These are phyloP conservation scores for Coniochaeta sp. DNA, from an alignment of 2,329 filamentous ascomycete genomes.

Conservation along the genomic window DNA sequence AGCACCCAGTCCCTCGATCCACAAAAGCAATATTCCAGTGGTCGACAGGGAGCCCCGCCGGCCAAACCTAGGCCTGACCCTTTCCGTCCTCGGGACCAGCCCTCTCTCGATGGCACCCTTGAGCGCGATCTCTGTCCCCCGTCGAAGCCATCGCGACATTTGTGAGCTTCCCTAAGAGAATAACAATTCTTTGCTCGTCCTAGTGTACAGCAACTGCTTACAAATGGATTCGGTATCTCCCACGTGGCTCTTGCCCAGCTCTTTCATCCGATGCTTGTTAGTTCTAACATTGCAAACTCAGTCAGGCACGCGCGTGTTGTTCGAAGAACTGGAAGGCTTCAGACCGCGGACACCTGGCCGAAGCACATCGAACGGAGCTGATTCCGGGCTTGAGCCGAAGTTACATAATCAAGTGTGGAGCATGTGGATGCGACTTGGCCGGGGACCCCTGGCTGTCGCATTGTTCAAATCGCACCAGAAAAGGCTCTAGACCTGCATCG, in stretches of 20 bases:
- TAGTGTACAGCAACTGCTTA: no score
- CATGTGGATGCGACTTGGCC: no score
- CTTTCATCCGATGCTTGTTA: no score
- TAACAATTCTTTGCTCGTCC: no score
- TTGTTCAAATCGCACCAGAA: not conserved
- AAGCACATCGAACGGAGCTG: not conserved
- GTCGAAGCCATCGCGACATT: not conserved
- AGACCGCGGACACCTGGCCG: no score
- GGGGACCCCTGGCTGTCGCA: not conserved
- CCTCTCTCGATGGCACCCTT: not conserved
- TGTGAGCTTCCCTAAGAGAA: no score
- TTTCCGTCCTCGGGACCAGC: not conserved
- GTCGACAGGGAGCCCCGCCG: not conserved
- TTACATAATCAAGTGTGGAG: not conserved
- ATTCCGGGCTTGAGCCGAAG: not conserved
- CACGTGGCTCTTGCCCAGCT: no score
- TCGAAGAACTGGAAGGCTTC: no score
- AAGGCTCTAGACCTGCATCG: conserved; percentile 14
- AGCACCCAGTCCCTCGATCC: no score
- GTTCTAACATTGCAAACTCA: no score
- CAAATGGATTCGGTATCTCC: no score
- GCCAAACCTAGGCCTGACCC: not conserved
- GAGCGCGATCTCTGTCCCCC: not conserved
- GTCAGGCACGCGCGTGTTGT: no score
- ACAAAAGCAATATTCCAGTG: not conserved